phyloP scores from a whole-genome alignment of 495 filamentous ascomycete genomes.

The Hyaloscypha hepaticicola region DNA sequence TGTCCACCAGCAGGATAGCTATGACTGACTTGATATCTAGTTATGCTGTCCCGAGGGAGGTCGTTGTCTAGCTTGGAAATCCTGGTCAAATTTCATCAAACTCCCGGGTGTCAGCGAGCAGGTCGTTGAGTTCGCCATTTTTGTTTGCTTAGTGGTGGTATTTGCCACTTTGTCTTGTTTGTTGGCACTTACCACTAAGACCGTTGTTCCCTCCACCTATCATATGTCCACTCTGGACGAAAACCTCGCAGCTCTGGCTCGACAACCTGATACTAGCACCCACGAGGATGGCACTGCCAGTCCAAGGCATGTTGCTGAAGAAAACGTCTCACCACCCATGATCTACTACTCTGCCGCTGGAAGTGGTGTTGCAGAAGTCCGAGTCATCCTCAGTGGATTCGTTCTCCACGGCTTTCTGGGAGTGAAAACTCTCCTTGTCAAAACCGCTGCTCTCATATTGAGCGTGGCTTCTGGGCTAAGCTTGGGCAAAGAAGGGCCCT shows the following conservation, averaged over 20 bases:
- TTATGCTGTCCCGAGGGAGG: conserved; percentile 71
- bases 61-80: conserved; percentile 67
- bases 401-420: conserved; percentile 96
- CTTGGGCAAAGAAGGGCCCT: conserved; percentile 94
- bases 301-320: conserved; percentile 39
- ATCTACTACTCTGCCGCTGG: conserved; percentile 95
- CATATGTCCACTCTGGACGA: conserved; percentile 87
- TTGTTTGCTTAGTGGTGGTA: conserved; percentile 65
- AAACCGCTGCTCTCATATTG: conserved; percentile 78
- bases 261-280: neutral
- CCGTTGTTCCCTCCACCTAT: conserved; percentile 84
- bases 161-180: conserved; percentile 75
- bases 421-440: conserved; percentile 82
- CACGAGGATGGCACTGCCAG: conserved; percentile 39
- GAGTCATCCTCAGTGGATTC: conserved; percentile 95
- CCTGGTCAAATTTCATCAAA: conserved; percentile 70
- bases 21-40: conserved; percentile 31
- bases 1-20: neutral
- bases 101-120: conserved; percentile 48
- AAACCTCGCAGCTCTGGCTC: conserved; percentile 51
- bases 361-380: conserved; percentile 95
- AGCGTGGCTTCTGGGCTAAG: conserved; percentile 91
- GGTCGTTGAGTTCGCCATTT: conserved; percentile 74
- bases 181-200: conserved; percentile 84
- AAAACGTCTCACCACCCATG: conserved; percentile 60